Evolutionary conservation across 257 asterid species (phyloP).

Genomic region (Schizonepeta tenuifolia): DNA sequence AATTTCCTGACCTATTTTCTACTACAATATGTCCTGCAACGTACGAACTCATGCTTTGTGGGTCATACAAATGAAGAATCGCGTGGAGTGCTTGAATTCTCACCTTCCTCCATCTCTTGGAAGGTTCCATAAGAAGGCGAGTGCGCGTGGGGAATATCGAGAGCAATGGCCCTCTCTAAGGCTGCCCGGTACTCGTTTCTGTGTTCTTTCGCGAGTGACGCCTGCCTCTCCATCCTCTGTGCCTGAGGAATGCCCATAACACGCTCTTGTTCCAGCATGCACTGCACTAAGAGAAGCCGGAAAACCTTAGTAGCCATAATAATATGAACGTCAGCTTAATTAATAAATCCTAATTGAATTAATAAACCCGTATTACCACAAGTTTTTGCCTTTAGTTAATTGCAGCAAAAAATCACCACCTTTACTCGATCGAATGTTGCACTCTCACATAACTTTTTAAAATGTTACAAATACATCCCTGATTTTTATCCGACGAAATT

Average conservation of each 20-base stretch:
- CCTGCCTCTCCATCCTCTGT: conserved; percentile 83
- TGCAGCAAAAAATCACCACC: too few species aligned
- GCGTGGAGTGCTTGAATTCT: conserved; percentile 42
- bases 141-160: conserved; percentile 72
- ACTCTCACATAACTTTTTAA: too few species aligned
- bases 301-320: conserved; percentile 11
- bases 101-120: conserved; percentile 52
- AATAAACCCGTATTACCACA: too few species aligned
- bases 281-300: conserved; percentile 47
- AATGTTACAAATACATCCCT: too few species aligned
- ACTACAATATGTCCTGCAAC: not conserved
- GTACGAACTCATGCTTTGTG: conserved; percentile 21
- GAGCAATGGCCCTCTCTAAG: conserved; percentile 72
- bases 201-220: conserved; percentile 74
- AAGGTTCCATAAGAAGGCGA: conserved; percentile 92
- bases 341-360: too few species aligned
- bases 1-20: conserved; percentile 1
- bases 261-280: conserved; percentile 64
- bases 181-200: conserved; percentile 80
- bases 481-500: too few species aligned
- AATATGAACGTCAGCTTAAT: too few species aligned
- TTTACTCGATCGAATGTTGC: too few species aligned
- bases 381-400: too few species aligned
- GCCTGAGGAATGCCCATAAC: conserved; percentile 65
- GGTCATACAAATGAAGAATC: conserved; percentile 30